Evolutionary conservation across 2,329 filamentous ascomycete species (phyloP).

Genomic region (Ascochyta fabae): DNA sequence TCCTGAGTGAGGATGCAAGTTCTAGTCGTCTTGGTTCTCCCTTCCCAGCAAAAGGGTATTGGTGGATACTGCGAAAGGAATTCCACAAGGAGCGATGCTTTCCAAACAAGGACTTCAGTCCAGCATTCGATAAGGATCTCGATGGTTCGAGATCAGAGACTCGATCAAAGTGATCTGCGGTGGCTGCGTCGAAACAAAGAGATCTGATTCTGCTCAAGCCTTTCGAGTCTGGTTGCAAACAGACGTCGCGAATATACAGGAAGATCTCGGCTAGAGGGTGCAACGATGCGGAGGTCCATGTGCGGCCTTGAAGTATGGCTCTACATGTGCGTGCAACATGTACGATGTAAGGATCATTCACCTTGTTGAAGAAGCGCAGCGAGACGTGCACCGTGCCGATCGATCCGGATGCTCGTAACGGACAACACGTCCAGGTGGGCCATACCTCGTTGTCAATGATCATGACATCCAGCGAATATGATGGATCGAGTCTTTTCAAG

Average conservation of each 20-base stretch:
- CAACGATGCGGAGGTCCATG: constrained; percentile 3
- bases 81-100: constrained; percentile 17
- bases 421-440: constrained; percentile 17
- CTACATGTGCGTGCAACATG: constrained; percentile 13
- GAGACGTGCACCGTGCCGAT: constrained; percentile 3
- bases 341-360: constrained; percentile 11
- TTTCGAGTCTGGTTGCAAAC: neutral
- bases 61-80: constrained; percentile 9
- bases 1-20: constrained; percentile 2
- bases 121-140: neutral
- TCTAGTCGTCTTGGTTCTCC: neutral
- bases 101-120: constrained; percentile 11
- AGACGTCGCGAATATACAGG: constrained; percentile 8
- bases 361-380: constrained; percentile 13
- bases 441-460: constrained; percentile 12
- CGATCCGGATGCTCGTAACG: neutral
- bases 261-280: constrained; percentile 10
- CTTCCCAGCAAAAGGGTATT: constrained; percentile 2
- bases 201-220: neutral
- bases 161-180: neutral
- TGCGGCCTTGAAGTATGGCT: constrained; percentile 11
- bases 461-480: constrained; percentile 13
- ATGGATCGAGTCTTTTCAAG: neutral
- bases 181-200: constrained; percentile 2
- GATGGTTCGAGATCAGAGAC: neutral